A percentile compares a stretch with the other conserved stretches of the same genome.
Evolutionary conservation across 2,329 filamentous ascomycete species (phyloP).

Genomic region (Teratosphaeria pseudoeucalypti): DNA sequence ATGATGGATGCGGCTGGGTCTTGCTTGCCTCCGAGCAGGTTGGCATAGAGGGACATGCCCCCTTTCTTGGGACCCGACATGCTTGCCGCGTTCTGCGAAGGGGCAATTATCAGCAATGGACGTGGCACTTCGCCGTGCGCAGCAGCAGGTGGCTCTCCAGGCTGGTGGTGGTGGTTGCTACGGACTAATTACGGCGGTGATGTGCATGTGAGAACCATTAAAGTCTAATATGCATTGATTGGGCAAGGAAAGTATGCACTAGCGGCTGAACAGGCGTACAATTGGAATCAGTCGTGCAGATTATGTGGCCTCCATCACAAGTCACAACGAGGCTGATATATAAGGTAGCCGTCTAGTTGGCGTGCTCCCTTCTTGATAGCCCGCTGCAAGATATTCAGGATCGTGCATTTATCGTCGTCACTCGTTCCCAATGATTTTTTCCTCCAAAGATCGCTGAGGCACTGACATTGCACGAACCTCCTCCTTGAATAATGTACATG

Average conservation of each 20-base stretch:
- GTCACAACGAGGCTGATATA: background rate
- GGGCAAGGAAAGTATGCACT: background rate
- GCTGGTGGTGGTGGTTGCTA: background rate
- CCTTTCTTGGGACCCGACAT: constrained; percentile 18
- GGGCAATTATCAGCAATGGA: background rate
- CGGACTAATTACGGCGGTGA: background rate
- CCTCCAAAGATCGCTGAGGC: too few species aligned
- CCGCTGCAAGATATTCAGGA: background rate
- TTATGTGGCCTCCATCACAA: background rate
- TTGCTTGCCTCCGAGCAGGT: constrained; percentile 57
- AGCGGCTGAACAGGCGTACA: background rate
- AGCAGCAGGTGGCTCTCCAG: background rate
- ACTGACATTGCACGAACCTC: background rate
- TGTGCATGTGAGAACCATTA: background rate
- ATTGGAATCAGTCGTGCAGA: background rate
- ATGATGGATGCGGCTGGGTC: constrained; percentile 50
- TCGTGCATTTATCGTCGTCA: background rate
- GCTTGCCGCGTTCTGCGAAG: background rate
- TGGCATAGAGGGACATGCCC: constrained; percentile 51
- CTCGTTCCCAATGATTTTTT: background rate
- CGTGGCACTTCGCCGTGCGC: background rate
- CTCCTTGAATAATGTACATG: background rate
- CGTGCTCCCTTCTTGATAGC: background rate
- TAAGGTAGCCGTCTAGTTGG: background rate
- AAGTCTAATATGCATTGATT: background rate